A percentile compares a stretch with the other conserved stretches of the same genome.
Evolutionary conservation across 2,329 filamentous ascomycete species (phyloP).

Genomic region (Talaromyces amestolkiae): DNA sequence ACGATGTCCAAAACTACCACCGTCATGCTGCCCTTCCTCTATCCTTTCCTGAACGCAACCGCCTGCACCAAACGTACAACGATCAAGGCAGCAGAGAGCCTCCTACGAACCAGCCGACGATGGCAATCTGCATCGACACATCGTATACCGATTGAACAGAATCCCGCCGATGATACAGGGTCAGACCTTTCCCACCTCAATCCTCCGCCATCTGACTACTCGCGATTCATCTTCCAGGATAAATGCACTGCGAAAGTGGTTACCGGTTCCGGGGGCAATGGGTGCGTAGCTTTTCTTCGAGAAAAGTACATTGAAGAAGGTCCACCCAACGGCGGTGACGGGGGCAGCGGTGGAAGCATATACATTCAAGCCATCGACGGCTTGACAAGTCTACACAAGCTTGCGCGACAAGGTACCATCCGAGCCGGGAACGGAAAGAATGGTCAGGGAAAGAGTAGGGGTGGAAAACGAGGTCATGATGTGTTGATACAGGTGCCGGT

Average conservation of each 20-base stretch:
- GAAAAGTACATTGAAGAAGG: constrained; percentile 88
- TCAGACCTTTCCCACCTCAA: constrained; percentile 62
- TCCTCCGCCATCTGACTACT: constrained; percentile 79
- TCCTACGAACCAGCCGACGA: constrained; percentile 20
- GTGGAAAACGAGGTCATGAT: constrained; percentile 79
- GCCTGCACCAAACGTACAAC: constrained; percentile 20
- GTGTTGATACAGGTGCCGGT: constrained; percentile 86
- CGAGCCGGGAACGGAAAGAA: constrained; percentile 46
- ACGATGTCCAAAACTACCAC: constrained; percentile 22
- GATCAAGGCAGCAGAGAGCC: constrained; percentile 16
- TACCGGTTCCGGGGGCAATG: constrained; percentile 80
- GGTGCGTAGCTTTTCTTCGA: constrained; percentile 89
- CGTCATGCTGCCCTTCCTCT: constrained; percentile 36
- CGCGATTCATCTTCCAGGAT: constrained; percentile 79
- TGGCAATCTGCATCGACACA: constrained; percentile 26
- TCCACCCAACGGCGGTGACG: constrained; percentile 91
- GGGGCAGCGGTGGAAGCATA: constrained; percentile 84
- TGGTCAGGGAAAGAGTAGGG: constrained; percentile 48
- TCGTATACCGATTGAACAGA: background rate
- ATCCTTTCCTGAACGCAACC: constrained; percentile 30
- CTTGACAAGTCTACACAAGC: constrained; percentile 89
- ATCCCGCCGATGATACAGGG: constrained; percentile 21
- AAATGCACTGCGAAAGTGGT: constrained; percentile 74
- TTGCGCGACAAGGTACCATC: constrained; percentile 69
- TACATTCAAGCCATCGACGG: constrained; percentile 92